Percentiles rank a stretch among this genome's conserved stretches.
Conservation (phyloP, 2,329 filamentous ascomycete species). For the Colletotrichum godetiae region DNA sequence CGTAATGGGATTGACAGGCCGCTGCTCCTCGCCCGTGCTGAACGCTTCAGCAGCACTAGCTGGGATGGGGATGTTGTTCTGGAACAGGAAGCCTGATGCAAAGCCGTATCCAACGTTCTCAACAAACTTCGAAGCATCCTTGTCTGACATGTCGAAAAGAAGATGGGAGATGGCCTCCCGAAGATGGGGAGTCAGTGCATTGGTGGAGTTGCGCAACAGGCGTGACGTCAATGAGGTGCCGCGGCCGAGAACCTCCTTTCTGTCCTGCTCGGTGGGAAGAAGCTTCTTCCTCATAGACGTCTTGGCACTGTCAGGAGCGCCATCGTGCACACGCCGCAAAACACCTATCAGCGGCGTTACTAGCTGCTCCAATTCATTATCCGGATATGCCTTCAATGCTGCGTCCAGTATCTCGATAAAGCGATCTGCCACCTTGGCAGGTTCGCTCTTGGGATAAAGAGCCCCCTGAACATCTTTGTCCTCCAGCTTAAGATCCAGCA, state of each 20-base stretch:
- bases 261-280: constrained; percentile 81
- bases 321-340: constrained; percentile 76
- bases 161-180: constrained; percentile 81
- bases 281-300: constrained; percentile 73
- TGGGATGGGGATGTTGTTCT: constrained; percentile 83
- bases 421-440: constrained; percentile 69
- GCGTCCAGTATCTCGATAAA: constrained; percentile 77
- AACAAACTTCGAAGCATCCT: constrained; percentile 83
- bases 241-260: constrained; percentile 80
- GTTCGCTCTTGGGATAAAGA: constrained; percentile 74
- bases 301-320: constrained; percentile 72
- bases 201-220: constrained; percentile 82
- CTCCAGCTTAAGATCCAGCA: constrained; percentile 81
- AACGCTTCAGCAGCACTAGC: constrained; percentile 69
- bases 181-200: constrained; percentile 76
- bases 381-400: constrained; percentile 71
- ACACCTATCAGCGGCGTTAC: constrained; percentile 81
- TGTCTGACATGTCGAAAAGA: constrained; percentile 88
- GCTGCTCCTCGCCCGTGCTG: constrained; percentile 45
- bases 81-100: constrained; percentile 89
- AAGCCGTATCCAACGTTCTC: constrained; percentile 95
- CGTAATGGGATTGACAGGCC: constrained; percentile 83
- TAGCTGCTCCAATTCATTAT: constrained; percentile 77
- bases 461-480: constrained; percentile 63
- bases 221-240: constrained; percentile 79